These are phyloP conservation scores for Hypocrella siamensis DNA, from an alignment of 2,329 filamentous ascomycete genomes.

Conservation along the genomic window DNA sequence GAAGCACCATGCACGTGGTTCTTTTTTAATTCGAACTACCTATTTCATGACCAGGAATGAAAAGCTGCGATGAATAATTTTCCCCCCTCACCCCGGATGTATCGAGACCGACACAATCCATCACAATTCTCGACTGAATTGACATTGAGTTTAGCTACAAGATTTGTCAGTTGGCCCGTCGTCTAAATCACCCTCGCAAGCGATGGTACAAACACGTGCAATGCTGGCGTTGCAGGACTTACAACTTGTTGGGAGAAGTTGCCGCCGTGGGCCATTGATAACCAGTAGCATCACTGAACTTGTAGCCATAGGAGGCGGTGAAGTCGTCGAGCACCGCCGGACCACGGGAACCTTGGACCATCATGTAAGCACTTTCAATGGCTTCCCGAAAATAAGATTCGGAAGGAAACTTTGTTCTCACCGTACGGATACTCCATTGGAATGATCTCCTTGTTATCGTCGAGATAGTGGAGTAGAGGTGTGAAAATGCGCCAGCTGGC, in stretches of 20 bases:
- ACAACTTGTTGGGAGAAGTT: conserved; percentile 61
- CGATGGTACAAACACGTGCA: conserved; percentile 5
- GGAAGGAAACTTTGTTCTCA: conserved; percentile 29
- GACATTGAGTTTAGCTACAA: background rate
- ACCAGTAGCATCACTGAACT: conserved; percentile 90
- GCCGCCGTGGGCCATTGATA: conserved; percentile 87
- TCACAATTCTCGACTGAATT: no score
- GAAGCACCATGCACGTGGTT: no score
- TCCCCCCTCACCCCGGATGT: no score
- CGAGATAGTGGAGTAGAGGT: conserved; percentile 90
- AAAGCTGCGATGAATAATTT: no score
- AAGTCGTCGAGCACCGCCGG: conserved; percentile 96
- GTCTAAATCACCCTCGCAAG: background rate
- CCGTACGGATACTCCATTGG: conserved; percentile 99
- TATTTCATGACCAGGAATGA: no score
- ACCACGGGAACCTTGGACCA: conserved; percentile 66
- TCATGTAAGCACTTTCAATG: background rate
- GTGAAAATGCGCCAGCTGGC: conserved; percentile 98
- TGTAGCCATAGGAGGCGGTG: conserved; percentile 95
- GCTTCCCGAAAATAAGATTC: background rate
- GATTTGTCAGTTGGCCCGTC: background rate
- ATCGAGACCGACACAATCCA: no score
- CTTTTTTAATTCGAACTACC: no score
- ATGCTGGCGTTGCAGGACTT: conserved; percentile 23
- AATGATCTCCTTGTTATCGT: conserved; percentile 98